Evolutionary conservation across 2,329 filamentous ascomycete genomes (phyloP), one percentile per base, ranked within the genome.

Genomic region (Exophiala sp.): DNA sequence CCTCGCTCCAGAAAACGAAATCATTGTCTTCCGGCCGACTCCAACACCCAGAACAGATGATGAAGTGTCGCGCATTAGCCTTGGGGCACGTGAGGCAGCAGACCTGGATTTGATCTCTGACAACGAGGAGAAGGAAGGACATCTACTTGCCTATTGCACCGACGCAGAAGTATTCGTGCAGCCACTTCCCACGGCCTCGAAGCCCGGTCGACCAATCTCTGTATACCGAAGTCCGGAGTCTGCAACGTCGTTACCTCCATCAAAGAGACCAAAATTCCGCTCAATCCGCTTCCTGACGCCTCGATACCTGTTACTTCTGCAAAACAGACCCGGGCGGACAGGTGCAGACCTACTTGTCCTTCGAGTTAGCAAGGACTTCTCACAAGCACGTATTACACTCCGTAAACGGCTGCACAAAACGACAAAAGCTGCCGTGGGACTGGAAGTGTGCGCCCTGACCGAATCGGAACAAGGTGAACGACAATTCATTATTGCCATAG

Each of bases 401-500:
- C 71, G 75, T 37, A 78, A 78, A 58, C 77, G 73, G 47, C 75
- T 95, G 27, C 81, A 86, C 13, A 78, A 74, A 46, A 76, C 76
- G 47, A 79, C 93, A 55, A 83, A 83, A 50, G 83, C 86, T 48
- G 86, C 86, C 2, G 85, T 87, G 0, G 85, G 85, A 8, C 74
- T 97, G 43, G 86, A 93, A 43, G 81, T 91, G 43, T 81, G 81
- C 52, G 80, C 83, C 50, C 75, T 96, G 8, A 76, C 78, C 8
- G 70, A 78, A 5, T 66, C 74, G 3, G 69, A 76, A 1, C 71
- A 80, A 44, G 79, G 78, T 45, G 81, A 85, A 52, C 79, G 83
- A 40, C 88, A 96, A 68, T 85, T 88, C 57, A 79, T 85, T 40
- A 76, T 95, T 58, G 90, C 89, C 5, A 81, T 94, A 11, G 86